These are phyloP conservation scores for Cladorrhinum sp. DNA, from an alignment of 2,329 filamentous ascomycete species.

Conservation along the genomic window DNA sequence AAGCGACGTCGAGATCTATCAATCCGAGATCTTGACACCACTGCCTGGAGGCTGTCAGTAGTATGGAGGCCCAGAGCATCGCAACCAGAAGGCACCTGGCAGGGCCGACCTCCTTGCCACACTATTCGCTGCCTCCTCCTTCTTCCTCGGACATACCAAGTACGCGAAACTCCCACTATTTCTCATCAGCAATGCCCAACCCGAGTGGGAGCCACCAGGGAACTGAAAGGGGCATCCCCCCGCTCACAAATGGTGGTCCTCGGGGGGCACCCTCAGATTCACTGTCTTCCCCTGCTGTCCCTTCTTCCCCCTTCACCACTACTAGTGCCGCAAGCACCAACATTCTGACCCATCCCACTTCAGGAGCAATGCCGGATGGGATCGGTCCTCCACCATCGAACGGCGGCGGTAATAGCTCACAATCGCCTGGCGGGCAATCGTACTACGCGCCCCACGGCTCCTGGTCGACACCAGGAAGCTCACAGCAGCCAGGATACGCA, in stretches of 20 bases:
- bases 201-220: slow-evolving; percentile 14
- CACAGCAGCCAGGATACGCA: slow-evolving; percentile 42
- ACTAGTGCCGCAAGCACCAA: slow-evolving; percentile 33
- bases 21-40: slow-evolving; percentile 1
- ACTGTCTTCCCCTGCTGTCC: slow-evolving; percentile 16
- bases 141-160: slow-evolving; percentile 54
- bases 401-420: slow-evolving; percentile 58
- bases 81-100: slow-evolving; percentile 64
- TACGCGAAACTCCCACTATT: slow-evolving; percentile 36
- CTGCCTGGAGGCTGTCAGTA: background rate
- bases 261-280: slow-evolving; percentile 32
- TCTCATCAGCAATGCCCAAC: slow-evolving; percentile 22
- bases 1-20: background rate
- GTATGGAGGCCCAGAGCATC: slow-evolving; percentile 49
- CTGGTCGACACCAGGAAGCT: slow-evolving; percentile 50
- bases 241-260: slow-evolving; percentile 25
- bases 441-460: slow-evolving; percentile 45
- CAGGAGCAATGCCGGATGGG: slow-evolving; percentile 55
- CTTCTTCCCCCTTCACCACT: slow-evolving; percentile 29
- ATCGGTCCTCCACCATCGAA: slow-evolving; percentile 62
- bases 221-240: slow-evolving; percentile 32
- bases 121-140: slow-evolving; percentile 58
- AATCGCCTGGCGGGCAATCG: slow-evolving; percentile 48
- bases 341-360: slow-evolving; percentile 39
- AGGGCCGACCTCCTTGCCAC: slow-evolving; percentile 60